Evolutionary conservation across 2,329 filamentous ascomycete species (phyloP).

Genomic region (Cadophora gregata): DNA sequence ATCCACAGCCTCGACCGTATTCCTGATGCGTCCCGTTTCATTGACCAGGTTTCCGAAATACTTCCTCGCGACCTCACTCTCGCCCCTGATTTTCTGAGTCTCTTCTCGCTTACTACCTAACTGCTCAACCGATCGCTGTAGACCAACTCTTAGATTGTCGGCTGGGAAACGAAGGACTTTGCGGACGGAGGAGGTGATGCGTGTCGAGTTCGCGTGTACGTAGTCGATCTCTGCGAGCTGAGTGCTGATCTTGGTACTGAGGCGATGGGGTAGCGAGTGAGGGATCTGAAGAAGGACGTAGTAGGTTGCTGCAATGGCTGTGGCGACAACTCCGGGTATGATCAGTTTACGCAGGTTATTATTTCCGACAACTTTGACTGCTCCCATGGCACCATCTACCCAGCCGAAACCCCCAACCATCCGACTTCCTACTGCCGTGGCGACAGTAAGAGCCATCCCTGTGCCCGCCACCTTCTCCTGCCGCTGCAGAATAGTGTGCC

Average conservation of each 20-base stretch:
- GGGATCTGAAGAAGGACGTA: conserved; percentile 90
- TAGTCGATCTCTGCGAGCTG: conserved; percentile 88
- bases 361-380: conserved; percentile 79
- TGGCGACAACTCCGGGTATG: conserved; percentile 78
- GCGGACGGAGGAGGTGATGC: conserved; percentile 85
- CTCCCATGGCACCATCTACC: conserved; percentile 86
- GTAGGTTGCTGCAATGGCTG: conserved; percentile 74
- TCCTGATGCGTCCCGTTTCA: conserved; percentile 60
- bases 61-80: conserved; percentile 86
- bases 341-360: conserved; percentile 82
- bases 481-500: conserved; percentile 79
- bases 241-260: conserved; percentile 82
- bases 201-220: conserved; percentile 83
- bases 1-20: conserved; percentile 44
- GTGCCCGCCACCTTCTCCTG: conserved; percentile 96
- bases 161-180: conserved; percentile 88
- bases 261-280: conserved; percentile 82
- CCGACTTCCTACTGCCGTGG: conserved; percentile 81
- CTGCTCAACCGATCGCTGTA: conserved; percentile 86
- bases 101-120: conserved; percentile 80
- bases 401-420: conserved; percentile 85
- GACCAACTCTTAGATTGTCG: conserved; percentile 80
- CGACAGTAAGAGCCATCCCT: conserved; percentile 91
- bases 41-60: conserved; percentile 89
- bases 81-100: conserved; percentile 78